Evolutionary conservation across 2,329 filamentous ascomycete genomes (phyloP), one percentile per base, ranked within the genome.

Genomic region (Diaporthe ilicicola): DNA sequence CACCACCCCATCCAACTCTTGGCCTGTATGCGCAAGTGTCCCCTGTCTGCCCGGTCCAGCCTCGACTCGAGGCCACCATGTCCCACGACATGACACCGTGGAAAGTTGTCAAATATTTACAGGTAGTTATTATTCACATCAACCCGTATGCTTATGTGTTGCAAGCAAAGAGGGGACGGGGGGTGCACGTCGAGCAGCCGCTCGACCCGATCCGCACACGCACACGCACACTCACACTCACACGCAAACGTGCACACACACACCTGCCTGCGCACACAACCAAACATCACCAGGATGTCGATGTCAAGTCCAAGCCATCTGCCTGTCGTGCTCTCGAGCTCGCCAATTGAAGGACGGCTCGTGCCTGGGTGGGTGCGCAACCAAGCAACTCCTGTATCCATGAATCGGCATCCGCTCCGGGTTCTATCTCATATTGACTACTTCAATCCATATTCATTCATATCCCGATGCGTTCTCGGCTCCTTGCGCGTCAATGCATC

Each of bases 131-230:
- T 48, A 44, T 29, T 44, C 59, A 44, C 42, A 48, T 39, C 59
- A 62, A 39, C 42, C 59, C 56, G 56, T 42, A n/a, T 48, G 42
- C 42, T 34, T 34, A 12, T 48, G 54, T 39, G 4, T 22, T 42
- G 54, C 34, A 29, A 22, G 54, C 32, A n/a, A 4, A n/a, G 34
- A 34, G 42, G 32, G 34, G 34, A 4, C n/a, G 34, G 54, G 42
- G 32, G 34, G 34, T 22, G 13, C n/a, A 46, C 27, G 27, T 44
- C 37, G 51, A 51, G 67, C 67, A 53, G 53, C 54, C 48, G 65
- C 65, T 39, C 54, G 54, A 37, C 59, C 42, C 54, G 37, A 51
- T 19, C 59, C 59, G 59, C 44, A 10, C n/a, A 62, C 29, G 59
- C 42, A 34, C 27, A 24, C 27, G 32, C 46, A 27, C 56, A 9